Conservation (phyloP, 75 land plant species). For the Sequoiadendron giganteum region DNA sequence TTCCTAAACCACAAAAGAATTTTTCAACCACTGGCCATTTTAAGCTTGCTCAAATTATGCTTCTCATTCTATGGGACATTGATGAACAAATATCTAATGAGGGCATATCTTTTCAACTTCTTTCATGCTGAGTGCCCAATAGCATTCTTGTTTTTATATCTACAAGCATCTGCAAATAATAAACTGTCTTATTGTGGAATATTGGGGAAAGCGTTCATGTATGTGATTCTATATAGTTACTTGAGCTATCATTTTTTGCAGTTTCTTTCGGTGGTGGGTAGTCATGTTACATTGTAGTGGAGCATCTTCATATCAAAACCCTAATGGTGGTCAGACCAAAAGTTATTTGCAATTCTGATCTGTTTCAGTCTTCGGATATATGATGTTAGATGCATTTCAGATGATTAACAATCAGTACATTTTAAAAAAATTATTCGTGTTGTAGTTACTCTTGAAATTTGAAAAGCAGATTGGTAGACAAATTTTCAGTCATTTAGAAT, state of each 20-base stretch:
- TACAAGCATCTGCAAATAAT: background rate
- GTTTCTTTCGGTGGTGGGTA: background rate
- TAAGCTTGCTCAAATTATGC: background rate
- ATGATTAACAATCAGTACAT: background rate
- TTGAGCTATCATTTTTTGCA: background rate
- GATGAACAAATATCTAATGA: background rate
- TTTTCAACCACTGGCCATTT: background rate
- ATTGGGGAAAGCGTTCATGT: background rate
- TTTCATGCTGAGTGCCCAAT: background rate
- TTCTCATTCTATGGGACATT: background rate
- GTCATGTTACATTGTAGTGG: background rate
- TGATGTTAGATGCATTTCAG: background rate
- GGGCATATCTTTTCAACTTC: background rate
- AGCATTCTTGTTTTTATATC: background rate
- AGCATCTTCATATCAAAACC: background rate
- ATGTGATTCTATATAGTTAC: background rate
- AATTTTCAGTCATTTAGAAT: background rate
- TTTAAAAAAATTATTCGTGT: background rate
- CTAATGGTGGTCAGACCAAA: background rate
- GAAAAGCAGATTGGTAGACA: background rate
- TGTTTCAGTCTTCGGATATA: background rate
- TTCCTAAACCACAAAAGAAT: background rate
- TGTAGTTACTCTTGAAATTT: background rate
- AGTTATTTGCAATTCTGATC: background rate
- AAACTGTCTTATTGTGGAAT: background rate